These are phyloP conservation scores for Eudorina sp. DNA, from an alignment of 139 green algal species.

Conservation along the genomic window DNA sequence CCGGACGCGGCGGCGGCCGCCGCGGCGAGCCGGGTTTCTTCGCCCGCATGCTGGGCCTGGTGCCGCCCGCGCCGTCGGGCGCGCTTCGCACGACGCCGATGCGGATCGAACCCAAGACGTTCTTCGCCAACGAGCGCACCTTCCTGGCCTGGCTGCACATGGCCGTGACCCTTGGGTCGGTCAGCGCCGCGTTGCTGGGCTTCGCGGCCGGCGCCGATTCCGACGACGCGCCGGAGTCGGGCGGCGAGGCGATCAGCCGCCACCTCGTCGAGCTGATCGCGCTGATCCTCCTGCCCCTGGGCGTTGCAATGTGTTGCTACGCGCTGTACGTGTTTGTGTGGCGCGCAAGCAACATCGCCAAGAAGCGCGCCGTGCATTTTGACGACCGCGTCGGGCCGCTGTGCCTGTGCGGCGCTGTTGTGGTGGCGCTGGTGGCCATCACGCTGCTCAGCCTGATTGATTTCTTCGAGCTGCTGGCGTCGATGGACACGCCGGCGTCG, in stretches of 20 bases:
- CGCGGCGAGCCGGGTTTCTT: constrained; percentile 38
- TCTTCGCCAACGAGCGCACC: constrained; percentile 97
- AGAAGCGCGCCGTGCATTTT: constrained; percentile 79
- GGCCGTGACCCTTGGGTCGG: constrained; percentile 89
- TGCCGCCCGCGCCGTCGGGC: constrained; percentile 8
- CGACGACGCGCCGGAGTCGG: neutral
- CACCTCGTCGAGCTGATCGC: constrained; percentile 87
- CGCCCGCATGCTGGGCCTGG: constrained; percentile 52
- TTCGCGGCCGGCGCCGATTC: constrained; percentile 63
- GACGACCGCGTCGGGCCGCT: constrained; percentile 86
- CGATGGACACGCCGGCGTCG: neutral
- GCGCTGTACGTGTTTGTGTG: constrained; percentile 87
- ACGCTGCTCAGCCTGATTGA: constrained; percentile 81
- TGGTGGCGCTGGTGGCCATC: constrained; percentile 80
- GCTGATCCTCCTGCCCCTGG: constrained; percentile 90
- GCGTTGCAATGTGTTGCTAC: constrained; percentile 86
- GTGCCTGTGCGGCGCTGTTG: constrained; percentile 77
- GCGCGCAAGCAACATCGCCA: constrained; percentile 75
- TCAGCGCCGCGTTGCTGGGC: constrained; percentile 84
- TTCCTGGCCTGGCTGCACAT: constrained; percentile 98
- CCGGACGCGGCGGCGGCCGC: neutral
- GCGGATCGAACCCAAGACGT: constrained; percentile 96
- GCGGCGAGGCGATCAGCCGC: constrained; percentile 41
- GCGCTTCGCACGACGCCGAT: constrained; percentile 65
- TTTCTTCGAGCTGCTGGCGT: constrained; percentile 66